A percentile compares a stretch with the other conserved stretches of the same genome.
phyloP scores from a whole-genome alignment of 768 basidiomycete genomes.

The Tulasnella sp. region DNA sequence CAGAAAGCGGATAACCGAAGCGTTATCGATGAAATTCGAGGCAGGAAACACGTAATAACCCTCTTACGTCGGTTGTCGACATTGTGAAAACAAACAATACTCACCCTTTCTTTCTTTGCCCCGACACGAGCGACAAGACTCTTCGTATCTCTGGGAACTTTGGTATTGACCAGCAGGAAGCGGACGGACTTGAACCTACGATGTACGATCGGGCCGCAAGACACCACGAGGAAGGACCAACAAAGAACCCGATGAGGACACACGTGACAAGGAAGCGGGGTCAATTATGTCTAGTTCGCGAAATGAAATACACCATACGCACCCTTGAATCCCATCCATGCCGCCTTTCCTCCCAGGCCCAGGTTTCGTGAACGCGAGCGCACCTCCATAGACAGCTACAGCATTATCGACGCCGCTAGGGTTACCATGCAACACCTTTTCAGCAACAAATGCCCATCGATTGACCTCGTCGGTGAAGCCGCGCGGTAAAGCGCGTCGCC shows the following conservation, averaged over 20 bases:
- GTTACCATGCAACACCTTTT: conserved; percentile 94
- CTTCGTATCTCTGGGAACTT: conserved; percentile 89
- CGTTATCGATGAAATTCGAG: neutral
- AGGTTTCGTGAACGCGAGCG: conserved; percentile 74
- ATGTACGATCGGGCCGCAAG: neutral
- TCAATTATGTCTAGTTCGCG: neutral
- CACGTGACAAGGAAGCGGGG: neutral
- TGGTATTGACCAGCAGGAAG: conserved; percentile 87
- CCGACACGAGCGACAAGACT: conserved; percentile 84
- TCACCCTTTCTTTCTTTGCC: conserved; percentile 48
- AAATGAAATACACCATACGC: conserved; percentile 25
- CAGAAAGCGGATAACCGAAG: neutral
- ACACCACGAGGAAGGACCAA: neutral
- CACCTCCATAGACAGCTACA: conserved; percentile 84
- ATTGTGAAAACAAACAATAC: conserved; percentile 20
- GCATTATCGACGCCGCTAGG: conserved; percentile 98
- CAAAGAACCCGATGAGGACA: neutral
- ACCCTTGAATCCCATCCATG: conserved; percentile 81
- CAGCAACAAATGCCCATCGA: conserved; percentile 83
- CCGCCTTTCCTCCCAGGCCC: conserved; percentile 39
- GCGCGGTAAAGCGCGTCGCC: conserved; percentile 51
- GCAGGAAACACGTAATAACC: neutral
- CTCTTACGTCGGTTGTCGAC: neutral
- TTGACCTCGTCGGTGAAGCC: conserved; percentile 69
- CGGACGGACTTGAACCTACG: conserved; percentile 77